These are phyloP conservation scores for Cicer chorassanicum DNA, from an alignment of 306 rosid genomes.

Conservation along the genomic window DNA sequence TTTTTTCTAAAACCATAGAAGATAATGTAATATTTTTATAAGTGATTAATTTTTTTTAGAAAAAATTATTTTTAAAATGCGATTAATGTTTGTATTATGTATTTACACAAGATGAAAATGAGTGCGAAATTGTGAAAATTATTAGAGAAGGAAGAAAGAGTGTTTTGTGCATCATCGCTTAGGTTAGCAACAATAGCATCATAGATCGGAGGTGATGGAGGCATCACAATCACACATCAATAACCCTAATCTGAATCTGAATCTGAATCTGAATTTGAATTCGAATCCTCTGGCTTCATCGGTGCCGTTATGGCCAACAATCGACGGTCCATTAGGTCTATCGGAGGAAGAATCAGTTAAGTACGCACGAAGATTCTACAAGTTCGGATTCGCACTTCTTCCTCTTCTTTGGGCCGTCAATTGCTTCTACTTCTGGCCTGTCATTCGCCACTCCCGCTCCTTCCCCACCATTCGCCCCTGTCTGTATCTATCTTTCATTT, in stretches of 20 bases:
- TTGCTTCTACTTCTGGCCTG: constrained; percentile 99
- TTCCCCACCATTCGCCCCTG: constrained; percentile 85
- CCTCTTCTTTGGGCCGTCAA: constrained; percentile 96
- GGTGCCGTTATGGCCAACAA: constrained; percentile 75
- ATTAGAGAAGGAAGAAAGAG: not conserved
- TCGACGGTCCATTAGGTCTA: constrained; percentile 77
- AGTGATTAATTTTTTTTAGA: too few species aligned
- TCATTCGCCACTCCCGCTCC: constrained; percentile 74
- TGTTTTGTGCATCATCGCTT: not conserved
- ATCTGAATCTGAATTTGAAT: constrained; percentile 36
- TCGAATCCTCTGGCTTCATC: constrained; percentile 50
- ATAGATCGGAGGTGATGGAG: constrained; percentile 43
- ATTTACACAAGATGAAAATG: too few species aligned
- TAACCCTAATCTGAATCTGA: constrained; percentile 35
- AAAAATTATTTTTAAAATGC: too few species aligned
- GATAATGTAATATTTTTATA: too few species aligned
- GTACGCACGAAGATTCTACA: constrained; percentile 80
- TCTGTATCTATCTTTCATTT: constrained; percentile 29
- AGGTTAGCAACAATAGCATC: not conserved
- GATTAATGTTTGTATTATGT: too few species aligned
- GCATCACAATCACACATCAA: constrained; percentile 38
- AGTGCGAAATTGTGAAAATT: not conserved
- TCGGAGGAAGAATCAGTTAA: constrained; percentile 79
- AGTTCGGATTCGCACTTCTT: constrained; percentile 78
- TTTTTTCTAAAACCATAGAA: too few species aligned